Conservation (phyloP, 495 filamentous ascomycete genomes). For the Penicillium chermesinum region DNA sequence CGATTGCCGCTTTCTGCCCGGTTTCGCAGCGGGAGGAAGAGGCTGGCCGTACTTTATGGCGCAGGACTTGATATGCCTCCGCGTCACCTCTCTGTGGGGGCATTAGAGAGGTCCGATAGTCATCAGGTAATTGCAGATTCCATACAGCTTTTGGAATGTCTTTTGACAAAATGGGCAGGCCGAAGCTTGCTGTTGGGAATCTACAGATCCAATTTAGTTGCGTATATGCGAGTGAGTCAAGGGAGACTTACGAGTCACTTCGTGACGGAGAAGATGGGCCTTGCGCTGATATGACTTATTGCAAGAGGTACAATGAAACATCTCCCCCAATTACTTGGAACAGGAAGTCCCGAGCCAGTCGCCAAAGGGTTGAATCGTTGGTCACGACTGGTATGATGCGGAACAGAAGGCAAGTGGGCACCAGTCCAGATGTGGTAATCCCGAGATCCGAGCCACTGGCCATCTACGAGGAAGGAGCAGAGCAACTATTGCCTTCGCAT, state of each 20-base stretch:
- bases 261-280: constrained; percentile 29
- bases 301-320: constrained; percentile 33
- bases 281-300: constrained; percentile 30
- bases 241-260: constrained; percentile 23
- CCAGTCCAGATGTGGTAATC: no score
- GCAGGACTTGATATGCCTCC: constrained; percentile 32
- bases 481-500: no score
- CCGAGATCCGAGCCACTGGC: neutral
- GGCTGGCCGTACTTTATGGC: constrained; percentile 34
- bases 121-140: neutral
- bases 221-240: neutral
- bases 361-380: no score
- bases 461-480: no score
- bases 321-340: constrained; percentile 3
- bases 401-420: no score
- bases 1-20: constrained; percentile 32
- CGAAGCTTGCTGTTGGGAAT: constrained; percentile 22
- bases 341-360: no score
- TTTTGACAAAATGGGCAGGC: constrained; percentile 37
- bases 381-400: no score
- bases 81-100: constrained; percentile 29
- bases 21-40: constrained; percentile 22
- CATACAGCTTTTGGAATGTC: constrained; percentile 31
- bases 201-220: constrained; percentile 19
- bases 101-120: neutral